Evolutionary conservation across 1,284 basidiomycete species (phyloP), one percentile per base, ranked within the genome.

Genomic region (Ganoderma boninense): DNA sequence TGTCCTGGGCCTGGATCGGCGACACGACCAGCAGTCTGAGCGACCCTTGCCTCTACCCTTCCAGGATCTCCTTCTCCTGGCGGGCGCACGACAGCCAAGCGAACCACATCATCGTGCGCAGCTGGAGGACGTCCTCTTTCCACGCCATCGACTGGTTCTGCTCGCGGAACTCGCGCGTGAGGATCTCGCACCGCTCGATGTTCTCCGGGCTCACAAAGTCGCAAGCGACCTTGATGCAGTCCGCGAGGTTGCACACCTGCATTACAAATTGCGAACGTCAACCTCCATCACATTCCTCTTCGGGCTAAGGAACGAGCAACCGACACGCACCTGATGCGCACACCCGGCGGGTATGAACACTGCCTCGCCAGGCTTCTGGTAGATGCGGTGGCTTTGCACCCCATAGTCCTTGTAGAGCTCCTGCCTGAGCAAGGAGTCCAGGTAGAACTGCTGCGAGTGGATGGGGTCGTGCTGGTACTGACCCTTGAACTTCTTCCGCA

Each of bases 191-290:
- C 29, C 95, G 87, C 66, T 85, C 86, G 46, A 98, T 91, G 78
- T 97, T 98, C 83, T 98, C 95, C 18, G 95, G 93, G 82, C 93
- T 95, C 73, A 98, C 95, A 82, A 97, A 99, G 83, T 99, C 97
- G 74, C 95, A 88, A n/a, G 97, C 97, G 62, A 98, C 94, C 84
- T 98, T 98, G 84, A 98, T 92, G 79, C 95, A 97, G 80, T 98
- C 96, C 14, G 95, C 87, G 43, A 97, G 83, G 77, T 97, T 97
- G 77, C 91, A 90, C 8, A 95, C 94, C 89, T 94, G 74, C 42
- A 40, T 62, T 60, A 11, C 11, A 60, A 40, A 42, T 43, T 26
- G 23, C 60, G 59, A 49, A 62, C 35, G 66, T 68, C 65, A 70
- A 65, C 69, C 42, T 57, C 44, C 38, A 46, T 66, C 57, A 46